Evolutionary conservation across 495 filamentous ascomycete genomes (phyloP).

Genomic region (Filosporella fistucella): DNA sequence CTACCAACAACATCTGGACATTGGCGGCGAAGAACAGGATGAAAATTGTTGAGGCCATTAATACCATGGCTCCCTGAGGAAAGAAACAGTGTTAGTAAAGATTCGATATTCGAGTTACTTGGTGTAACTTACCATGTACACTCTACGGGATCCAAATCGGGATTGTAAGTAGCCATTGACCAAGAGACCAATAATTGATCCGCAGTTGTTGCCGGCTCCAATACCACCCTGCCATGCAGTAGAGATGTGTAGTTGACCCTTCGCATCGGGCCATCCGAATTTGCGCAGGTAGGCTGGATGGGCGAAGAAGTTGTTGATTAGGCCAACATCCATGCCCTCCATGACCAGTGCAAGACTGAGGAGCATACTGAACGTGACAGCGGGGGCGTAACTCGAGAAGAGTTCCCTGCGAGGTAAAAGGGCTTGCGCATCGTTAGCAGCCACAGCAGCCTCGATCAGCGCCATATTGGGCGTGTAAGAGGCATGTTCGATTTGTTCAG

Average conservation of each 20-base stretch:
- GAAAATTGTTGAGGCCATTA: slow-evolving; percentile 59
- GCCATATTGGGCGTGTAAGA: neutral
- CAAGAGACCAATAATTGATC: slow-evolving; percentile 71
- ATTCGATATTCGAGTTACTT: too few species aligned
- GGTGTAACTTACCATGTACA: too few species aligned
- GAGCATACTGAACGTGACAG: slow-evolving; percentile 48
- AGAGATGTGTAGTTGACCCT: slow-evolving; percentile 55
- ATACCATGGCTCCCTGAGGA: slow-evolving; percentile 43
- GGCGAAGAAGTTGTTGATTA: slow-evolving; percentile 52
- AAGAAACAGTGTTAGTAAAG: too few species aligned
- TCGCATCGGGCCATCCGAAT: slow-evolving; percentile 49
- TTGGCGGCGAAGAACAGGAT: slow-evolving; percentile 73
- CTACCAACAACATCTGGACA: slow-evolving; percentile 60
- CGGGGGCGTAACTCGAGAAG: slow-evolving; percentile 36
- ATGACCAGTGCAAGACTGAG: slow-evolving; percentile 55
- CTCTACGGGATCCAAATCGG: slow-evolving; percentile 51
- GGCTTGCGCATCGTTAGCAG: slow-evolving; percentile 36
- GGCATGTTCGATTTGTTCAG: neutral
- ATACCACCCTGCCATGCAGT: slow-evolving; percentile 70
- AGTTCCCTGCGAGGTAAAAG: slow-evolving; percentile 38
- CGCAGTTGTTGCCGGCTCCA: slow-evolving; percentile 57
- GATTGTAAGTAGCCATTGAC: slow-evolving; percentile 73
- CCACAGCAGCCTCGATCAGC: slow-evolving; percentile 1
- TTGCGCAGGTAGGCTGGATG: slow-evolving; percentile 57
- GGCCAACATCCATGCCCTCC: slow-evolving; percentile 54